Evolutionary conservation across 441 rosid genomes (phyloP).

Genomic region (Metrosideros polymorpha): DNA sequence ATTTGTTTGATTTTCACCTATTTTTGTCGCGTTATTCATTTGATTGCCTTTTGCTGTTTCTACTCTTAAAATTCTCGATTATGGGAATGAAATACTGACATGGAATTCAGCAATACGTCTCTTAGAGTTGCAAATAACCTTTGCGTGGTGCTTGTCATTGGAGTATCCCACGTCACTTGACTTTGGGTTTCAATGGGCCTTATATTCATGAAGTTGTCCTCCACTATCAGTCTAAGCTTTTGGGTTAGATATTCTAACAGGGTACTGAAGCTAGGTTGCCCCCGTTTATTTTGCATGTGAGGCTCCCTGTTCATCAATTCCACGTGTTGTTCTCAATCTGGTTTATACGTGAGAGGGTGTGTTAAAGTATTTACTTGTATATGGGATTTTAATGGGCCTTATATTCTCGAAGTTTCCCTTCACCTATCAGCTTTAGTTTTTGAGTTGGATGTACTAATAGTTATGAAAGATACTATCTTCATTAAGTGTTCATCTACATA

Average conservation of each 20-base stretch:
- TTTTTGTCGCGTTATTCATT: background rate
- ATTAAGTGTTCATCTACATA: background rate
- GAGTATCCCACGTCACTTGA: background rate
- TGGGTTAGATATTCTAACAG: background rate
- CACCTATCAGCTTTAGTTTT: background rate
- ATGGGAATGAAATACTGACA: background rate
- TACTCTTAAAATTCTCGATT: background rate
- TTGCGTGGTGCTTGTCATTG: background rate
- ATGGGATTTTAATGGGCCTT: background rate
- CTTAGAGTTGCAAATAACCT: background rate
- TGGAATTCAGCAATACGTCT: background rate
- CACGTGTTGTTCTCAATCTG: background rate
- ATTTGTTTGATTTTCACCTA: background rate
- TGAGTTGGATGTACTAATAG: background rate
- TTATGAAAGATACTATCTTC: background rate
- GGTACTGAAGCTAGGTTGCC: background rate
- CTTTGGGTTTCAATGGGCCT: background rate
- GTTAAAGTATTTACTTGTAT: background rate
- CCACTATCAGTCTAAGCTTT: background rate
- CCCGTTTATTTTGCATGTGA: background rate
- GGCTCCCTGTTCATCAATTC: background rate
- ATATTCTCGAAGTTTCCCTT: background rate
- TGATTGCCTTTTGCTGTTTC: background rate
- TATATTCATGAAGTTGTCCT: background rate
- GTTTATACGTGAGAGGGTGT: background rate